Base-by-base conservation (phyloP, 495 filamentous ascomycete genomes). In the Aspergillus bridgeri region DNA sequence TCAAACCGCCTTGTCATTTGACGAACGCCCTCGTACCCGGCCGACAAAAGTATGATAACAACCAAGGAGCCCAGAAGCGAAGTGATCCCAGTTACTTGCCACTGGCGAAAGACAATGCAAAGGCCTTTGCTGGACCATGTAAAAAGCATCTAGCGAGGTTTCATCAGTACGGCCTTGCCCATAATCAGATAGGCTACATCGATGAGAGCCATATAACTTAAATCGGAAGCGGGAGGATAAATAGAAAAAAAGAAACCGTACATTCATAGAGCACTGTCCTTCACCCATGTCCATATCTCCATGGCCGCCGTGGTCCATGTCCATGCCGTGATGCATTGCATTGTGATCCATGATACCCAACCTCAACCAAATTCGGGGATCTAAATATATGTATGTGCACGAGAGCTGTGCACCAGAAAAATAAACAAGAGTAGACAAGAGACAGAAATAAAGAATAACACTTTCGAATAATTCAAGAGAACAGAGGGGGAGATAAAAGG, bases 31-130 rank as follows among this genome's bases (percentile, higher is more conserved):
- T 98, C 94, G 77, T 98, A 98, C 19, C 91, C 91, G 13, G 91
- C 91, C 23, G 88, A 88, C 59, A 98, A 78, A 54, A 86, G 79
- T 53, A 92, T 86, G 61, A 98, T 85, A 53, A 83, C 89, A 50
- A 90, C 69, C 60, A 98, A 86, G 29, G 92, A 96, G 64, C 89
- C 66, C 67, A 96, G 63, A 25, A 98, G 86, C 7, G 85, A 83
- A 22, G 80, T 57, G n/a, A 84, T 84, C 43, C 83, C 85, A 51
- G 75, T 82, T 70, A 98, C 77, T 67, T 87, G 94, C 94, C 94
- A 98, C 75, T 85, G 83, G 61, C 79, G 85, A 80, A 97, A 98
- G 73, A 98, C 81, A 67, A 98, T 92, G 81, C 94, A 98, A 58
- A 98, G 89, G 72, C 97, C 84, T 47, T 83, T 79, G 18, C 91